Percentiles rank a stretch among this genome's conserved stretches.
These are phyloP conservation scores for Candida lessepsii DNA, from an alignment of 805 yeast genomes.

Conservation along the genomic window DNA sequence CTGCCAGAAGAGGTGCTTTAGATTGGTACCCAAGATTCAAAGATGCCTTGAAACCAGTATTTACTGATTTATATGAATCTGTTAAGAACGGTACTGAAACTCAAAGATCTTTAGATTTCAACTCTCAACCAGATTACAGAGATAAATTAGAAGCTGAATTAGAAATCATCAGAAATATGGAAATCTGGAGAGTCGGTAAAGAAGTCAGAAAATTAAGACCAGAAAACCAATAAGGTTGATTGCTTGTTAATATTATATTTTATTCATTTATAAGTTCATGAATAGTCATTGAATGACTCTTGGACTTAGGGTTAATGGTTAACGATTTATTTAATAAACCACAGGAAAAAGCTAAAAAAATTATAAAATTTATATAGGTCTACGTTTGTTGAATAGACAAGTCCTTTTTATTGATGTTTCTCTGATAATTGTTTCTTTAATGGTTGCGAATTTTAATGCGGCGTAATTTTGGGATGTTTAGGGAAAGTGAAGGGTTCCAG, in stretches of 20 bases:
- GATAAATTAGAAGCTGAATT: conserved; percentile 93
- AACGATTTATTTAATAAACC: conserved; percentile 1
- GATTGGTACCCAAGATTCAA: conserved; percentile 99
- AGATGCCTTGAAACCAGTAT: conserved; percentile 98
- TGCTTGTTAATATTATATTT: conserved; percentile 4
- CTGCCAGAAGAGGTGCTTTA: conserved; percentile 99
- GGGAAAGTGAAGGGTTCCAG: too few species aligned
- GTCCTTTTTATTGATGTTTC: conserved; percentile 11
- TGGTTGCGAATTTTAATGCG: too few species aligned
- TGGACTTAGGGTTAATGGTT: conserved; percentile 4
- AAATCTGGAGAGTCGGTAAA: conserved; percentile 99
- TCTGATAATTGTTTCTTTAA: too few species aligned
- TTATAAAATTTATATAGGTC: conserved; percentile 10
- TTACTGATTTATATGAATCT: conserved; percentile 91
- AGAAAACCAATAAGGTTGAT: conserved; percentile 76
- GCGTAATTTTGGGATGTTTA: too few species aligned
- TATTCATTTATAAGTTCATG: conserved; percentile 6
- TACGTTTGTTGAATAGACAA: conserved; percentile 47
- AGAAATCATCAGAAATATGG: conserved; percentile 91
- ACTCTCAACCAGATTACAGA: conserved; percentile 98
- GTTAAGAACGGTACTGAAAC: conserved; percentile 97
- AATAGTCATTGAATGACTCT: conserved; percentile 13
- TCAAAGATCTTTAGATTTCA: conserved; percentile 96
- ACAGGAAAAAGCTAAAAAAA: conserved; percentile 4
- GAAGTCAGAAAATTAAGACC: conserved; percentile 99